These are phyloP conservation scores for Metschnikowia noctiluminum DNA, from an alignment of 805 yeast species.

Conservation along the genomic window DNA sequence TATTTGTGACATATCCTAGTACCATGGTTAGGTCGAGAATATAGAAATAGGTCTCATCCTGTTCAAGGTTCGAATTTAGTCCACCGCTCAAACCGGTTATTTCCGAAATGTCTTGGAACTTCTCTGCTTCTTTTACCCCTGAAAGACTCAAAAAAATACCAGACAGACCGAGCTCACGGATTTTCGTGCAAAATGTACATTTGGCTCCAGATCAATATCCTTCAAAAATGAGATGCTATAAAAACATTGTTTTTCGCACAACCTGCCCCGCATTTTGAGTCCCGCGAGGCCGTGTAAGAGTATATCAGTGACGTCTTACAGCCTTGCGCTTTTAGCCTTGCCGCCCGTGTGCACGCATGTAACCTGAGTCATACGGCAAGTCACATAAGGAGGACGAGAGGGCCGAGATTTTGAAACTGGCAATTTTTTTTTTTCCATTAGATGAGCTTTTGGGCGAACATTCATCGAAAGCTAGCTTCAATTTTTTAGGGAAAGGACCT, in stretches of 20 bases:
- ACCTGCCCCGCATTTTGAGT: not conserved
- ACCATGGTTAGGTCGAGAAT: no score
- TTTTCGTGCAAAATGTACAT: no score
- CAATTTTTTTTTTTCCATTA: not conserved
- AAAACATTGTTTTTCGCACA: not conserved
- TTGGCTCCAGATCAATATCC: not conserved
- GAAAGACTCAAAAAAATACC: no score
- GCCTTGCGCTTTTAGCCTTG: not conserved
- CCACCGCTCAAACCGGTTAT: no score
- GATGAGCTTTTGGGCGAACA: not conserved
- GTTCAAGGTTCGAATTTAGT: no score
- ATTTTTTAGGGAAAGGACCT: no score
- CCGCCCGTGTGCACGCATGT: not conserved
- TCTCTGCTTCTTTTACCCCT: no score
- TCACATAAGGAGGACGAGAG: not conserved
- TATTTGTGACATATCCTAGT: no score
- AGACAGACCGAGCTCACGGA: no score
- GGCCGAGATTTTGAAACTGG: not conserved
- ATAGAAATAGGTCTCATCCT: no score
- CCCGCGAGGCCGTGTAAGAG: conserved; percentile 5
- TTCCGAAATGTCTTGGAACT: no score
- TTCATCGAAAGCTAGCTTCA: no score
- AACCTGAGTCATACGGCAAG: not conserved
- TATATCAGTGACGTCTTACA: not conserved
- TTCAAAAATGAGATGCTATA: not conserved